Percentiles rank a stretch among this genome's conserved stretches.
phyloP scores from a whole-genome alignment of 2,329 filamentous ascomycete species.

The Colletotrichum karsti region DNA sequence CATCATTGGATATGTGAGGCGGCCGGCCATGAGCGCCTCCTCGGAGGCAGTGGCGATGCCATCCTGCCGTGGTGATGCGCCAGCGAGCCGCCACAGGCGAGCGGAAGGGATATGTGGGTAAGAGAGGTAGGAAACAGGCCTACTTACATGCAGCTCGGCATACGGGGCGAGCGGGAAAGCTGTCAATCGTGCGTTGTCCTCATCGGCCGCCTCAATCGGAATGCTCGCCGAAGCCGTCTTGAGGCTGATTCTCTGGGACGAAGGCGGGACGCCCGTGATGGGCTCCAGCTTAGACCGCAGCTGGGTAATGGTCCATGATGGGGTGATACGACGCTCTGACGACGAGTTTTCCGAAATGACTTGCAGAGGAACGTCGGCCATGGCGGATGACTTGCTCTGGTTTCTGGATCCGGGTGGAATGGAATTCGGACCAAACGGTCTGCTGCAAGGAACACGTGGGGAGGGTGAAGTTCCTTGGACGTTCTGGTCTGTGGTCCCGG shows the following conservation, averaged over 20 bases:
- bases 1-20: background rate
- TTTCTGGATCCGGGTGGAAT: background rate
- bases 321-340: constrained; percentile 90
- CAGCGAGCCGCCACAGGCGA: background rate
- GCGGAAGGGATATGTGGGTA: background rate
- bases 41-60: background rate
- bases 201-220: constrained; percentile 74
- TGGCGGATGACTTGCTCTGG: constrained; percentile 43
- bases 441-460: constrained; percentile 34
- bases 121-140: background rate
- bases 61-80: background rate
- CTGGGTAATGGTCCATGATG: constrained; percentile 87
- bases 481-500: background rate
- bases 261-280: constrained; percentile 89
- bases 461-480: constrained; percentile 9
- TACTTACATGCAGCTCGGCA: constrained; percentile 82
- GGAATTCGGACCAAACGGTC: background rate
- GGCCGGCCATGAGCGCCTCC: background rate
- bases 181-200: constrained; percentile 73
- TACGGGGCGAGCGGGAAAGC: constrained; percentile 76
- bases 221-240: constrained; percentile 70
- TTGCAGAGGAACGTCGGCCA: constrained; percentile 79
- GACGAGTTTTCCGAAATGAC: constrained; percentile 80
- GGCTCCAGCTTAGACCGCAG: constrained; percentile 90
- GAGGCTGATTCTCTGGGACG: constrained; percentile 78